A percentile compares a stretch with the other conserved stretches of the same genome.
Conservation (phyloP, 164 flowering plant species). For the Akebia trifoliata region DNA sequence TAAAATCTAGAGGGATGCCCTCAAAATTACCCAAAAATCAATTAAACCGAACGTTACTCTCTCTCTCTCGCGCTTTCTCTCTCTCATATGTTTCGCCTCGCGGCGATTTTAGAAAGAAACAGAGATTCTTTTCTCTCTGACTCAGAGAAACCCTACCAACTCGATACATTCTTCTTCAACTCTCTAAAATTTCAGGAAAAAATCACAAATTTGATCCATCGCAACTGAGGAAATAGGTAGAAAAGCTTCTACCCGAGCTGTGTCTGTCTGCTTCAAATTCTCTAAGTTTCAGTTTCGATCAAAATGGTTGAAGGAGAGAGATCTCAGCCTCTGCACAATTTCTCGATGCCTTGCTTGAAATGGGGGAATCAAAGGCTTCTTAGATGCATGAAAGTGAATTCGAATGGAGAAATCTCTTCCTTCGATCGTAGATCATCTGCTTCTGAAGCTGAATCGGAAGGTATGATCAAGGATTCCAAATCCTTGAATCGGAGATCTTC, state of each 20-base stretch:
- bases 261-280: not conserved
- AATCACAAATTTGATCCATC: too few species aligned
- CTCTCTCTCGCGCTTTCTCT: not conserved
- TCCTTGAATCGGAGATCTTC: constrained; percentile 9
- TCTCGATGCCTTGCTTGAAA: constrained; percentile 47
- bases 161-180: not conserved
- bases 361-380: constrained; percentile 64
- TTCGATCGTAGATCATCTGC: constrained; percentile 24
- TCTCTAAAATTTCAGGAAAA: not conserved
- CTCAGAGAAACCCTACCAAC: not conserved
- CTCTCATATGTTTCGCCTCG: constrained; percentile 29
- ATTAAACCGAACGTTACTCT: not conserved
- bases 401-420: constrained; percentile 12
- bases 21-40: too few species aligned
- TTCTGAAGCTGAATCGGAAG: constrained; percentile 13
- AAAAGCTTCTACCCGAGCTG: not conserved
- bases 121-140: not conserved
- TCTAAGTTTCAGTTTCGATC: not conserved
- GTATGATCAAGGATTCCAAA: constrained; percentile 1
- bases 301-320: constrained; percentile 20
- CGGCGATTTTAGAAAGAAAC: constrained; percentile 19
- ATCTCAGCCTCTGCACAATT: constrained; percentile 61
- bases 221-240: not conserved
- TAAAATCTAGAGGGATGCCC: too few species aligned
- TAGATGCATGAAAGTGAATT: constrained; percentile 45